These are phyloP conservation scores for Saturnispora quitensis DNA, from an alignment of 805 yeast species.

Conservation along the genomic window DNA sequence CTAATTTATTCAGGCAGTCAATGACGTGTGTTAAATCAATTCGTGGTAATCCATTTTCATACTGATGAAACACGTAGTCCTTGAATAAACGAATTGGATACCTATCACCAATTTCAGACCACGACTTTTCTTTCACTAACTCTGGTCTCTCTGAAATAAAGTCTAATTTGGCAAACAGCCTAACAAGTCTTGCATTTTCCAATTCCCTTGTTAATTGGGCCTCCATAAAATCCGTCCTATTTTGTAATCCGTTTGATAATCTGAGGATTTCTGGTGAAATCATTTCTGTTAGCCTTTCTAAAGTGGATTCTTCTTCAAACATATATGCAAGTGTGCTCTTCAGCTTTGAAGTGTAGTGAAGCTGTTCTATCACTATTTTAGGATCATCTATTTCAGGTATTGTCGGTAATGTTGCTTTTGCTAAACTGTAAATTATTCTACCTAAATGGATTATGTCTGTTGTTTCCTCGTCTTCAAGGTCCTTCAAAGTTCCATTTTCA, in stretches of 20 bases:
- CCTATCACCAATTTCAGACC: slow-evolving; percentile 71
- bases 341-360: slow-evolving; percentile 37
- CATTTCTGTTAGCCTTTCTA: slow-evolving; percentile 29
- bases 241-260: slow-evolving; percentile 41
- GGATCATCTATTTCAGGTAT: slow-evolving; percentile 11
- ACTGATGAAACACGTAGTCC: slow-evolving; percentile 80
- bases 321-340: slow-evolving; percentile 34
- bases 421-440: slow-evolving; percentile 45
- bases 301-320: slow-evolving; percentile 21
- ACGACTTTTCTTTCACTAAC: slow-evolving; percentile 40
- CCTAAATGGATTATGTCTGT: slow-evolving; percentile 58
- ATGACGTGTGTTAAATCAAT: slow-evolving; percentile 78
- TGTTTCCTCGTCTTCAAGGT: slow-evolving; percentile 22
- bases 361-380: slow-evolving; percentile 19
- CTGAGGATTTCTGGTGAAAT: slow-evolving; percentile 39
- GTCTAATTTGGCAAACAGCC: slow-evolving; percentile 74
- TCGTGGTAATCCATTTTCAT: slow-evolving; percentile 72
- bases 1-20: slow-evolving; percentile 74
- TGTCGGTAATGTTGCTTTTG: slow-evolving; percentile 26
- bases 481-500: slow-evolving; percentile 14
- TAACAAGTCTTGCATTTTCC: slow-evolving; percentile 80
- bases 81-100: slow-evolving; percentile 68
- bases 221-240: slow-evolving; percentile 50
- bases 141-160: slow-evolving; percentile 72
- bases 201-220: slow-evolving; percentile 58